Evolutionary conservation across 192 early-diverging fungal genomes (phyloP), one percentile per base, ranked within the genome.

Genomic region (Coemansia aciculifera): DNA sequence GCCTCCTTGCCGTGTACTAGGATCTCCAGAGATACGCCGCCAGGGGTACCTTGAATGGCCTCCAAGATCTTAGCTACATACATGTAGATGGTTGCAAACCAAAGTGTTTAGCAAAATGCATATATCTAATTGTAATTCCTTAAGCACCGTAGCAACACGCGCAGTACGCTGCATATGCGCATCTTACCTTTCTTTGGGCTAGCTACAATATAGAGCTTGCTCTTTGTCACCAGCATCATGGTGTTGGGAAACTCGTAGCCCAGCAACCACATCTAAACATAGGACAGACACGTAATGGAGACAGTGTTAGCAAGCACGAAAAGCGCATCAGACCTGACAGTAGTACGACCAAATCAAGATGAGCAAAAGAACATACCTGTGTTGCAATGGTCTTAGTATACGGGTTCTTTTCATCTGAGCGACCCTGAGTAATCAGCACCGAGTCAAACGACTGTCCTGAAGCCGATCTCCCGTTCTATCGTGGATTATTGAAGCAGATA

Each of bases 181-280:
- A 2, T 15, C 62, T 46, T 72, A 90, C 91, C 93, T 82, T 95
- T 97, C 68, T 91, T 95, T 46, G 74, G 79, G 63, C 90, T 91
- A 15, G 92, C 91, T 8, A 95, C 71, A 69, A 99, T 85, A 21
- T 89, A 86, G 19, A 94, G 69, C 69, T 90, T 92, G 72, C 89
- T 89, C 32, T 78, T 84, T 17, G 90, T 90, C 42, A 96, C 81
- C 37, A 95, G 59, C 19, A 94, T 86, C 24, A 96, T 74, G 5
- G 94, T 94, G 62, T 98, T 92, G 2, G 90, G 86, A 64, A 96
- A 92, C 73, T 98, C 96, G 67, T 94, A 92, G 42, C 95, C 95
- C 46, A 96, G 85, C 59, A 96, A 85, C 96, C 96, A 99, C 51
- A 87, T 89, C 88, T 99, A 69, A 59, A 72, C 17, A 17, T 3